Evolutionary conservation across 192 early-diverging fungal species (phyloP).

Genomic region (Lunasporangiospora selenospora): DNA sequence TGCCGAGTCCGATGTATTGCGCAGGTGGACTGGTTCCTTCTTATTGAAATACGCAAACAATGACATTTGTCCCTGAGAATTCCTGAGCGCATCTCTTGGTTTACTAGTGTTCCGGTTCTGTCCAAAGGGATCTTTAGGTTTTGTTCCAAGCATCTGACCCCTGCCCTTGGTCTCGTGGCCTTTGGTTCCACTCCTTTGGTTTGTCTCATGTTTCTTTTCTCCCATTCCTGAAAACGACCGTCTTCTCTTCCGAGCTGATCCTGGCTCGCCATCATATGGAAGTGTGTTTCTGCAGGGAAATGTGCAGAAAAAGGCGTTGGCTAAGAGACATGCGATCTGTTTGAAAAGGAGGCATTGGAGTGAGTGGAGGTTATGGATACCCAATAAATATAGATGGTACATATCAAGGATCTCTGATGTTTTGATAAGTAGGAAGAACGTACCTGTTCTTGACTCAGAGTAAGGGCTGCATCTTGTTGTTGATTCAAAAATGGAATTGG

Average conservation of each 20-base stretch:
- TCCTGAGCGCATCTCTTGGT: slow-evolving; percentile 8
- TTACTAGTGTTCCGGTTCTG: not conserved
- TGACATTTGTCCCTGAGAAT: slow-evolving; percentile 21
- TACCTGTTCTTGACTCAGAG: slow-evolving; percentile 45
- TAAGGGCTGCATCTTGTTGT: slow-evolving; percentile 28
- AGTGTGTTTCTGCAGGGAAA: slow-evolving; percentile 18
- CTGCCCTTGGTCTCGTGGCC: too few species aligned
- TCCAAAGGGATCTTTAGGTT: slow-evolving; percentile 26
- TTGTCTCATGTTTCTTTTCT: too few species aligned
- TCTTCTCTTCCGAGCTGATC: too few species aligned
- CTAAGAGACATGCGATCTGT: slow-evolving; percentile 41
- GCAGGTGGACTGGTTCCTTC: slow-evolving; percentile 9
- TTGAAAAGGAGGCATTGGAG: too few species aligned
- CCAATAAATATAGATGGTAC: not conserved
- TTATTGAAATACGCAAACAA: slow-evolving; percentile 36
- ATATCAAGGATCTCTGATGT: not conserved
- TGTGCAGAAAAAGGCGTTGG: slow-evolving; percentile 43
- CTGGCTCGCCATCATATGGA: too few species aligned
- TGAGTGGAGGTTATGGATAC: not conserved
- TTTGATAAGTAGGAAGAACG: not conserved
- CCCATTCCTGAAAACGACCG: too few species aligned
- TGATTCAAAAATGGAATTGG: slow-evolving; percentile 33
- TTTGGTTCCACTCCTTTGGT: too few species aligned
- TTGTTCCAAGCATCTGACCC: too few species aligned
- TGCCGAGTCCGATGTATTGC: too few species aligned